Evolutionary conservation across 768 basidiomycete species (phyloP).

Genomic region (Phlebiopsis flavidoalba): DNA sequence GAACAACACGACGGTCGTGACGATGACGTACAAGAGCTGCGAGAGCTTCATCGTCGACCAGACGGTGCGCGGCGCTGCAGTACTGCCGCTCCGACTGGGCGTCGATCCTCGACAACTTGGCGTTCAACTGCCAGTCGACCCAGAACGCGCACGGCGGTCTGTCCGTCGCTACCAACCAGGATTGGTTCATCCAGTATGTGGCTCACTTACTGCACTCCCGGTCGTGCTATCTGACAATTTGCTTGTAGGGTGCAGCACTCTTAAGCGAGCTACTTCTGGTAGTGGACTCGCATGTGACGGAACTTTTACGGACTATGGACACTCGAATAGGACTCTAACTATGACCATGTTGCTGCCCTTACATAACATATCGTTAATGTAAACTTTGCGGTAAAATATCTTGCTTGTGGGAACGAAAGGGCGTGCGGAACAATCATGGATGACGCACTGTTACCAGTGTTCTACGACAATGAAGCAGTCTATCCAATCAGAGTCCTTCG

Average conservation of each 20-base stretch:
- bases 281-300: no score
- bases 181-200: constrained; percentile 44
- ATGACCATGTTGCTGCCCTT: no score
- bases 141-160: constrained; percentile 48
- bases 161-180: constrained; percentile 41
- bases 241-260: not conserved
- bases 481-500: no score
- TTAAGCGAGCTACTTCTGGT: not conserved
- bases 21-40: constrained; percentile 39
- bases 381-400: no score
- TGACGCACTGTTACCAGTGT: no score
- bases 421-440: no score
- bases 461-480: no score
- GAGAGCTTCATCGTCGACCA: constrained; percentile 47
- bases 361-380: no score
- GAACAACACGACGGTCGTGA: constrained; percentile 31
- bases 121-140: constrained; percentile 41
- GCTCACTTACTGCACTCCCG: not conserved
- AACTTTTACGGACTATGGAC: no score
- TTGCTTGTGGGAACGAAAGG: no score
- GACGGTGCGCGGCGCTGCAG: constrained; percentile 29
- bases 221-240: not conserved
- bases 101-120: constrained; percentile 35
- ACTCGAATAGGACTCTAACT: no score
- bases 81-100: constrained; percentile 46